A percentile compares a stretch with the other conserved stretches of the same genome.
phyloP scores from a whole-genome alignment of 352 stramenopile genomes.

The Phytophthora uliginosa region DNA sequence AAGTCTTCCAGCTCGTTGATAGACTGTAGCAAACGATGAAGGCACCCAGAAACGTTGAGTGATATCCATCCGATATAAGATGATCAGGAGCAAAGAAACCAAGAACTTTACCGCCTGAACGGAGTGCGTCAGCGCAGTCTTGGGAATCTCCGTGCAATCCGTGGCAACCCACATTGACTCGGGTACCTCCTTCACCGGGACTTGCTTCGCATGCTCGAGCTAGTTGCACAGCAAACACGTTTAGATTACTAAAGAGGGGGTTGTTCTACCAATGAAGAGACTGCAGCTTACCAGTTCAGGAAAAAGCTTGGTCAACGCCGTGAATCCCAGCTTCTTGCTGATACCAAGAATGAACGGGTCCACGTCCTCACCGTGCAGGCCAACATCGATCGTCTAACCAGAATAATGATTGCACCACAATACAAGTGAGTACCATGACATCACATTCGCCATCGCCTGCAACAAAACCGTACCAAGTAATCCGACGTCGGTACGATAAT shows the following conservation, averaged over 20 bases:
- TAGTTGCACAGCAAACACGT: slow-evolving; percentile 21
- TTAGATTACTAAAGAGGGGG: not conserved
- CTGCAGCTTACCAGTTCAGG: slow-evolving; percentile 68
- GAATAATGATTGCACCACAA: not conserved
- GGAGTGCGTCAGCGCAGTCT: slow-evolving; percentile 60
- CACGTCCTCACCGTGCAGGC: slow-evolving; percentile 61
- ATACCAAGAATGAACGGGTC: slow-evolving; percentile 81
- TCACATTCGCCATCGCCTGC: not conserved
- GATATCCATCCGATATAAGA: not conserved
- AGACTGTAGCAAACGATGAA: slow-evolving; percentile 40
- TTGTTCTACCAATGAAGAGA: not conserved
- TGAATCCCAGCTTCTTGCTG: slow-evolving; percentile 83
- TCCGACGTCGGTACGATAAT: slow-evolving; percentile 58
- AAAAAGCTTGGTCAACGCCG: slow-evolving; percentile 72
- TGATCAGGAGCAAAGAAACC: slow-evolving; percentile 2
- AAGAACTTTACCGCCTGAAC: slow-evolving; percentile 48
- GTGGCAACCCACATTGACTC: slow-evolving; percentile 73
- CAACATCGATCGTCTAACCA: slow-evolving; percentile 74
- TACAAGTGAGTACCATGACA: not conserved
- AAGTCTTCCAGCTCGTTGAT: slow-evolving; percentile 75
- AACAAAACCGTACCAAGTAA: slow-evolving; percentile 49
- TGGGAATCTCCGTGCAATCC: slow-evolving; percentile 74
- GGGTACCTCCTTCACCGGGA: slow-evolving; percentile 62
- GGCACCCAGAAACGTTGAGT: not conserved
- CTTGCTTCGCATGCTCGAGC: slow-evolving; percentile 76